Base-by-base conservation (phyloP, 495 filamentous ascomycete species). In the Trichoderma virens region DNA sequence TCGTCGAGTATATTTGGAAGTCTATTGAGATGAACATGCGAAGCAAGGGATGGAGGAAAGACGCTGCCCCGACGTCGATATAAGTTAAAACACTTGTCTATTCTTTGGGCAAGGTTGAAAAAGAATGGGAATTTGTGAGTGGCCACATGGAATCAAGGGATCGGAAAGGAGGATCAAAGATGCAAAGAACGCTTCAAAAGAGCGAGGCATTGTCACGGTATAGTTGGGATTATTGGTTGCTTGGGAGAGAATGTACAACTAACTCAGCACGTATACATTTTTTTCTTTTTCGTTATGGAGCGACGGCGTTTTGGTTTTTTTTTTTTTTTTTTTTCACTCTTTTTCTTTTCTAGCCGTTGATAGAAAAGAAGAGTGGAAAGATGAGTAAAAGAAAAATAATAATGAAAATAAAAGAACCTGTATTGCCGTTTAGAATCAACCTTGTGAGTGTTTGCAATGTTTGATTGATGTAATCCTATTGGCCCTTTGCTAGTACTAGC, bases 1-100 rank as follows among this genome's bases (percentile, higher is more conserved):
- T 96, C 45, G 92, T 97, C 38, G 94, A 98, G 84, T 82, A 82
- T 51, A 90, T 98, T 63, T 98, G 94, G 94, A 88, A 88, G 67
- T 80, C 82, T 14, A 89, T 98, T 68, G 94, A 98, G 80, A 86
- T 85, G 67, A 86, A 88, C 62, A 97, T 98, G 94, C 84, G 85
- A 69, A 78, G 79, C 60, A 90, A 86, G 69, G 94, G 94, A 7
- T 97, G 92, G 92, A 83, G 82, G 38, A 86, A 78, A 74, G 87
- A 90, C 65, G 82, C 85, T 5, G 84, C 83, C 9, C 83, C 83
- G 7, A 65, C 71, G 5, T 75, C 75, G 2, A 80, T 81, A 64
- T 82, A 66, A 73, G 27, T 28, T 30, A 35, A 27, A 28, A 8
- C 6, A 18, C 41, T n/a, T n/a, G 9, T n/a, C 8, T 14, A 30